Evolutionary conservation across 345 rosid genomes (phyloP).

Genomic region (Eucalyptus virginea): DNA sequence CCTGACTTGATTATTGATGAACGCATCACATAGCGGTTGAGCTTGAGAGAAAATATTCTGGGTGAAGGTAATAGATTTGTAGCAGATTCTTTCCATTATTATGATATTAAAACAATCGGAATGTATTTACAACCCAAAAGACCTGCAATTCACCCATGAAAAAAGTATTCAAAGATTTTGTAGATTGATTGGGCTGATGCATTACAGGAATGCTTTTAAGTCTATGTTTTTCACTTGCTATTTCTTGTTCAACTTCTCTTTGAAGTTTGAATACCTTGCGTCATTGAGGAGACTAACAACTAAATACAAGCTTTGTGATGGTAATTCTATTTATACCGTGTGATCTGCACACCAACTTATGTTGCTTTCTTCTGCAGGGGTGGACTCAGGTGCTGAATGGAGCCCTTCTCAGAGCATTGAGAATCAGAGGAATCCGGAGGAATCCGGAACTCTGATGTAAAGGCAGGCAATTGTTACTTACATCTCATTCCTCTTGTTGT

Average conservation of each 20-base stretch:
- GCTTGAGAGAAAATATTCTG: background rate
- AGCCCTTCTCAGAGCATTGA: conserved; percentile 68
- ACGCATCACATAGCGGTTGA: background rate
- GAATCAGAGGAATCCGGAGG: conserved; percentile 55
- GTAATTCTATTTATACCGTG: background rate
- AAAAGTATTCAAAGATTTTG: background rate
- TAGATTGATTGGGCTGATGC: background rate
- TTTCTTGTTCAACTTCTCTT: background rate
- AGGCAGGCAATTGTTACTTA: conserved; percentile 23
- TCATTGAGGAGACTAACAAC: background rate
- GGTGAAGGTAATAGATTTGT: background rate
- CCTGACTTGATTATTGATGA: background rate
- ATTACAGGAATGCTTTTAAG: background rate
- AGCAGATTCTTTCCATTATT: background rate
- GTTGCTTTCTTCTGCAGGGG: conserved; percentile 29
- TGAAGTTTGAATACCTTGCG: background rate
- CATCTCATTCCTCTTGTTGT: background rate
- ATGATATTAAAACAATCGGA: background rate
- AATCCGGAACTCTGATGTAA: conserved; percentile 36
- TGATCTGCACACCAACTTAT: background rate
- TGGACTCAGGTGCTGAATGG: conserved; percentile 84
- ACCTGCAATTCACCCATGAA: background rate
- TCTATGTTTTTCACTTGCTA: background rate
- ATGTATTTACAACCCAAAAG: background rate
- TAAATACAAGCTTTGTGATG: background rate